Conservation (phyloP, 768 basidiomycete species). For the Sporobolomyces roseus region DNA sequence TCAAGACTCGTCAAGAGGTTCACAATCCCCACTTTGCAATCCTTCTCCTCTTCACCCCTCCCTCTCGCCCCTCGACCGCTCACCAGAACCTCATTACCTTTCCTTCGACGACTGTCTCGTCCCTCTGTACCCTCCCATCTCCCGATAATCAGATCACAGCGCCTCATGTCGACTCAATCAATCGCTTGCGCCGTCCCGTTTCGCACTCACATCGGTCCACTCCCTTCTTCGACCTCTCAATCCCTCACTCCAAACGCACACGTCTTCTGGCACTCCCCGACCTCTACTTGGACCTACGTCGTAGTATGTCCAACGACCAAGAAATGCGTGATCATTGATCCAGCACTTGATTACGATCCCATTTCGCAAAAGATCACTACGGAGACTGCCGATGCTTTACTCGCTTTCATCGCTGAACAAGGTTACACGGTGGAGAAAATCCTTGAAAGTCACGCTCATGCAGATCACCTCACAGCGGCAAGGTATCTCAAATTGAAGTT, state of each 20-base stretch:
- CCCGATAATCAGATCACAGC: background rate
- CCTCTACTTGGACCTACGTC: constrained; percentile 45
- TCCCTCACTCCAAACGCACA: constrained; percentile 35
- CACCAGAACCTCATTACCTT: too few relatives aligned
- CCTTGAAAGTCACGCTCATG: constrained; percentile 47
- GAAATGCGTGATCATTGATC: constrained; percentile 42
- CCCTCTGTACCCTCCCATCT: background rate
- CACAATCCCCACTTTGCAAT: too few relatives aligned
- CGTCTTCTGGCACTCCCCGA: constrained; percentile 44
- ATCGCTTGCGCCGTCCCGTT: constrained; percentile 18
- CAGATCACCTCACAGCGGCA: constrained; percentile 45
- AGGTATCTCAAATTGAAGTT: constrained; percentile 18
- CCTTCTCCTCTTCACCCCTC: background rate
- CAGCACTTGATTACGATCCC: constrained; percentile 44
- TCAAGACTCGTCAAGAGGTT: too few relatives aligned
- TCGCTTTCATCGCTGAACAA: constrained; percentile 35
- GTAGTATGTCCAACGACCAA: constrained; percentile 39
- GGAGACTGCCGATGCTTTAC: constrained; percentile 35
- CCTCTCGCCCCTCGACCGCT: too few relatives aligned
- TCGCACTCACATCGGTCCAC: constrained; percentile 29
- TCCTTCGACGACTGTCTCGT: too few relatives aligned
- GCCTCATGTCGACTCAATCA: too few relatives aligned
- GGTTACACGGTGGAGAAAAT: constrained; percentile 35
- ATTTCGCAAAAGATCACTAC: constrained; percentile 34
- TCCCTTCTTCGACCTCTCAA: background rate